These are phyloP conservation scores for Linnemannia schmuckeri DNA, from an alignment of 192 early-diverging fungal species.

Conservation along the genomic window DNA sequence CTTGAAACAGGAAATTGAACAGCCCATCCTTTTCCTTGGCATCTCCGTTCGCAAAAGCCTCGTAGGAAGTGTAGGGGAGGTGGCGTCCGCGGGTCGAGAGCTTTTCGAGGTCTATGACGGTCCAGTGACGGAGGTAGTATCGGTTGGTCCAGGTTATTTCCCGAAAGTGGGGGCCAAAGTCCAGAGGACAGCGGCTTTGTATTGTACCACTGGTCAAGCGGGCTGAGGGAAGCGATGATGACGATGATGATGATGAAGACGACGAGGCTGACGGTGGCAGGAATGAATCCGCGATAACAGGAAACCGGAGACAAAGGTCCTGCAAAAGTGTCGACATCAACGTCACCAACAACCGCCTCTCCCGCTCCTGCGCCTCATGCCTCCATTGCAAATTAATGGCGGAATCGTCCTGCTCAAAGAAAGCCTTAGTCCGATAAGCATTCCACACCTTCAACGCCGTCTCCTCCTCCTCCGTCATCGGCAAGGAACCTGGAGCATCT, in stretches of 20 bases:
- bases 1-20: background rate
- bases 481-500: no score
- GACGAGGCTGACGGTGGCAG: background rate
- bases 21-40: background rate
- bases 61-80: background rate
- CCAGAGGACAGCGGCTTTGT: background rate
- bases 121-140: constrained; percentile 18
- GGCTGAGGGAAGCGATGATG: no score
- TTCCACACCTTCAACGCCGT: constrained; percentile 3
- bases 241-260: background rate
- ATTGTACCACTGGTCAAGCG: background rate
- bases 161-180: constrained; percentile 8
- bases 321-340: constrained; percentile 13
- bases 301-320: constrained; percentile 19
- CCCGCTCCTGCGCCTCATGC: background rate
- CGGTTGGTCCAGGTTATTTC: constrained; percentile 16
- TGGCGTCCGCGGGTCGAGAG: background rate
- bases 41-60: background rate
- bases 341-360: background rate
- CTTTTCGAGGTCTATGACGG: constrained; percentile 27
- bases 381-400: background rate
- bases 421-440: background rate
- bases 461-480: background rate
- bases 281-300: background rate
- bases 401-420: background rate